Evolutionary conservation across 2,329 filamentous ascomycete species (phyloP), one percentile per base, ranked within the genome.

Genomic region (Aspergillus sp.): DNA sequence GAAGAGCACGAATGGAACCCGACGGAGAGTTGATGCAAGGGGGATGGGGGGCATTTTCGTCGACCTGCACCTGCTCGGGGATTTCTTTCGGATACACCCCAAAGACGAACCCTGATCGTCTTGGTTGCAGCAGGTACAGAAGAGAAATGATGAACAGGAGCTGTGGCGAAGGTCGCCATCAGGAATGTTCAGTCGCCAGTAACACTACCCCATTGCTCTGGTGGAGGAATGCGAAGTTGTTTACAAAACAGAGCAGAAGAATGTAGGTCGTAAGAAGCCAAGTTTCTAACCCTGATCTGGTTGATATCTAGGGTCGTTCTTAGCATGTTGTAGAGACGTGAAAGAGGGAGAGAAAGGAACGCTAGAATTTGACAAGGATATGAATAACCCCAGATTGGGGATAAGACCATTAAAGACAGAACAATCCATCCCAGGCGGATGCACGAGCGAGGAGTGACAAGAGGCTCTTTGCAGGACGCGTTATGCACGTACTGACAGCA

Each of bases 21-120:
- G 53, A 46, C 63, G 66, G 66, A 64, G 60, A 67, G 62, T 58
- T 56, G 60, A 75, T 67, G 74, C 74, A 77, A 77, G 74, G 74
- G 26, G 26, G 26, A 29, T 6, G 24, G 24, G 59, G 67, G 32
- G 11, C 32, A 16, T 65, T 57, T 55, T 61, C 59, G 63, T 62
- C 62, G 67, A 65, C 66, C 71, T 74, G 62, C 63, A 68, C 65
- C 67, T 65, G 61, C 52, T 71, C 73, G 73, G 74, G 69, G 71
- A 71, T 72, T 75, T 75, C 49, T 70, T 52, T 52, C 57, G 16
- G 36, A n/a, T n/a, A 16, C 63, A 64, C 66, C 65, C 64, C 60
- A 61, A 68, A 63, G 55, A 42, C 64, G 58, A 64, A 63, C 63
- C 60, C 59, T 52, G 60, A 64, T 54, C 52, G 56, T 55, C 54